phyloP scores from a whole-genome alignment of 106 monocot species.

The Dendrobium nobile region DNA sequence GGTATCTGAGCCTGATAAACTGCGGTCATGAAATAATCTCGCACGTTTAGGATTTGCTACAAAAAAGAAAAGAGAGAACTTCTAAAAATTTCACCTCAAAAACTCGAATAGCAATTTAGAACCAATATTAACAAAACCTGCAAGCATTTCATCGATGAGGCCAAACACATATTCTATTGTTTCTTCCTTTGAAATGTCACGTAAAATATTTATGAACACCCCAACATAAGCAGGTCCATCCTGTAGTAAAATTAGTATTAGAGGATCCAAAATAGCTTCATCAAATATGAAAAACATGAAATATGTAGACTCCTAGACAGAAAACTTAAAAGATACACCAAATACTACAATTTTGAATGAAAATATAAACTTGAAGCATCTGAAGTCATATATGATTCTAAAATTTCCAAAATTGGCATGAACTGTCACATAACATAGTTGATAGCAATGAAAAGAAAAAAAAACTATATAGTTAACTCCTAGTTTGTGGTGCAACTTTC shows the following conservation, averaged over 20 bases:
- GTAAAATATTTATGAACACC: slow-evolving; percentile 76
- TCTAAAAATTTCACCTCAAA: background rate
- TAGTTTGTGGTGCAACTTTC: background rate
- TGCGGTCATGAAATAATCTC: slow-evolving; percentile 79
- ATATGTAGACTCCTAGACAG: background rate
- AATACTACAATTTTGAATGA: background rate
- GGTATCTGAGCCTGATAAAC: slow-evolving; percentile 59
- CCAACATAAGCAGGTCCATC: slow-evolving; percentile 73
- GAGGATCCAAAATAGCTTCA: background rate
- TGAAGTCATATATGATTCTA: too few relatives aligned
- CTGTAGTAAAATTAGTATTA: slow-evolving; percentile 34
- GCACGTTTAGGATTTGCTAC: slow-evolving; percentile 89
- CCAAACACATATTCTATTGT: slow-evolving; percentile 92
- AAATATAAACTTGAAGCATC: background rate
- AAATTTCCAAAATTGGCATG: background rate
- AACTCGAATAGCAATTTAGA: slow-evolving; percentile 1
- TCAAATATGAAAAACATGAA: background rate
- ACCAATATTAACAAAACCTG: slow-evolving; percentile 31
- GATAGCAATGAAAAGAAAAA: background rate
- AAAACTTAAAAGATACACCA: background rate
- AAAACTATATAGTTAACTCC: background rate
- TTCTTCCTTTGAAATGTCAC: slow-evolving; percentile 82
- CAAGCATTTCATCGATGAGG: slow-evolving; percentile 90
- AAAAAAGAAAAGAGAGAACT: slow-evolving; percentile 13
- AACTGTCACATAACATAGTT: background rate